These are phyloP conservation scores for Grosmannia serpens DNA, from an alignment of 2,329 filamentous ascomycete genomes.

Conservation along the genomic window DNA sequence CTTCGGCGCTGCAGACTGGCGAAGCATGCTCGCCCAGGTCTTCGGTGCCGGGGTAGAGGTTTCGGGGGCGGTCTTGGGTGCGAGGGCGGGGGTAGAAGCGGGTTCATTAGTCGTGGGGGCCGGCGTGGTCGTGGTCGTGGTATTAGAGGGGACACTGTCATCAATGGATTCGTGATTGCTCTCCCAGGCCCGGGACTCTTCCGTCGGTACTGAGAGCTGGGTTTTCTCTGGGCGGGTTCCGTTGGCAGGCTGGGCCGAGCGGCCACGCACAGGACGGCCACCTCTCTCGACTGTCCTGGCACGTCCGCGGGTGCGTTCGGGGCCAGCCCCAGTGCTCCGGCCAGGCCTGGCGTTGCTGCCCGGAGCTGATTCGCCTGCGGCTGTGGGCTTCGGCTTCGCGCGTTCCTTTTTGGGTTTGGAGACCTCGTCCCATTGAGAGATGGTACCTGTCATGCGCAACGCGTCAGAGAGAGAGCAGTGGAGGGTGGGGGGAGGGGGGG, in stretches of 20 bases:
- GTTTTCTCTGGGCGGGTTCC: conserved; percentile 47
- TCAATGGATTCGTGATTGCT: conserved; percentile 26
- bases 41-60: conserved; percentile 32
- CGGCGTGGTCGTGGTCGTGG: conserved; percentile 17
- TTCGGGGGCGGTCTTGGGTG: conserved; percentile 11
- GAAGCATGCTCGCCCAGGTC: conserved; percentile 69
- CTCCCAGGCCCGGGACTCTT: conserved; percentile 56
- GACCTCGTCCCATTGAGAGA: conserved; percentile 77
- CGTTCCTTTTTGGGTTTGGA: conserved; percentile 69
- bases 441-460: conserved; percentile 43
- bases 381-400: conserved; percentile 56
- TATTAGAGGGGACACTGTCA: conserved; percentile 21
- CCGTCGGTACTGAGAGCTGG: conserved; percentile 53
- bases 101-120: conserved; percentile 23
- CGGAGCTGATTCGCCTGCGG: conserved; percentile 39
- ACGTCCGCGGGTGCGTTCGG: conserved; percentile 51
- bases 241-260: conserved; percentile 49
- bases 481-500: background rate
- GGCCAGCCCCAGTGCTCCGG: conserved; percentile 50
- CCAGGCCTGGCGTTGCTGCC: conserved; percentile 33
- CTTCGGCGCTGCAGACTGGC: conserved; percentile 37
- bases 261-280: conserved; percentile 50
- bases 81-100: conserved; percentile 11
- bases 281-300: conserved; percentile 52
- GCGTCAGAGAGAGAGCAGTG: conserved; percentile 2